Base-by-base conservation (phyloP, 371 early-diverging fungal species). In the Rhizopus microsporus region DNA sequence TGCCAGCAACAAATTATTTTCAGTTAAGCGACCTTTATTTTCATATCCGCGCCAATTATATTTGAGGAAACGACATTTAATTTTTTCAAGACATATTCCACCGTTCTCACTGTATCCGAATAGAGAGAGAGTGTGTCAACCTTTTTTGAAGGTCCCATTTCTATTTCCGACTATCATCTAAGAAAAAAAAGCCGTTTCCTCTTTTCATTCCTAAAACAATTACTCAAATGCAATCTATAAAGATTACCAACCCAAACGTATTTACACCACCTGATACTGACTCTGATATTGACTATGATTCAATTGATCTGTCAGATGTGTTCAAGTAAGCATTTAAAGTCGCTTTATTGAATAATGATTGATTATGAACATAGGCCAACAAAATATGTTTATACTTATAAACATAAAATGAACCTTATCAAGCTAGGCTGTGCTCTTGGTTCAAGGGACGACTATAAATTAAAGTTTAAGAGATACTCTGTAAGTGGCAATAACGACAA, bases 271-370 rank as follows among this genome's bases (percentile, higher is more conserved):
- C 62, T 9, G 66, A 63, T 47, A 56, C 61, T 1, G 72, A 67
- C 30, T 67, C 67, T 39, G 68, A 57, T 4, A 54, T 57, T 10
- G 72, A 72, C 23, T 38, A 45, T 12, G 72, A 68, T 13, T 23
- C 23, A 23, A 23, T 23, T 23, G 23, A 23, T 23, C 23, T 23
- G 23, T 23, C 23, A 23, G 23, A 23, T 23, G 23, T 23, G n/a
- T 29, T 23, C 44, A 54, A 23, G 31, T n/a, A 13, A 13, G 5
- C 7, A 38, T 46, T 31, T 15, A 10, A 4, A 29, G 13, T 30
- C 29, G 2, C 40, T 53, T 38, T 46, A 46, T 23, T 46, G 23
- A 23, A 23, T 23, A 23, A 23, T 23, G 23, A 23, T 23, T 23
- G 23, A 23, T 23, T 23, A 23, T 23, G 23, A 23, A 23, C 2